Evolutionary conservation across 176 grass and related monocot genomes (phyloP), one percentile per base, ranked within the genome.

Genomic region (Alopecurus myosuroides): DNA sequence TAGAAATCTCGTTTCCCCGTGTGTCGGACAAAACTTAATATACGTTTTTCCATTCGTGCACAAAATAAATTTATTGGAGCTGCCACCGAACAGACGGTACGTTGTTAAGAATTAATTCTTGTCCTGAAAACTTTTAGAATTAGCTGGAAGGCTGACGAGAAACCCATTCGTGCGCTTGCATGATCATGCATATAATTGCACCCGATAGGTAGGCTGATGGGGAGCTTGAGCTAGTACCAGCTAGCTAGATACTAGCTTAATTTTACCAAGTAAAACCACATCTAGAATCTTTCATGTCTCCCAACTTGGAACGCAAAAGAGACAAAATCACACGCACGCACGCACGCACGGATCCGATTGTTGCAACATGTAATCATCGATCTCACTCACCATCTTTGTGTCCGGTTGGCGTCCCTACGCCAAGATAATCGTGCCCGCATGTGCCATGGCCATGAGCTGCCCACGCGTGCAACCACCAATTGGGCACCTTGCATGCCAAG

Each of bases 391-490:
- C n/a, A n/a, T 35, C 34, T 4, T 2, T 35, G 34, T 35, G 34
- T 35, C 34, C 34, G 34, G 34, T 4, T 35, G 34, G 34, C 34
- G 34, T 35, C 34, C 34, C 34, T 35, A 35, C 34, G 4, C 34
- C 34, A 35, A 35, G 2, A 3, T 4, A 2, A 35, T 35, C 34
- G 34, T 35, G 34, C 3, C 34, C 34, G 34, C 34, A 35, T 35
- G 34, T 35, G 34, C 34, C 34, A 35, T 35, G 34, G 34, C 34
- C 34, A 3, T 35, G 34, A 35, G 34, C 46, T 49, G 46, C 4
- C 46, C 83, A 68, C 83, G 82, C 82, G 86, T 83, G 86, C 80
- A 88, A 88, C 86, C 72, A 83, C 80, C 70, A 4, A 2, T 29
- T 68, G 46, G 4, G 45, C 45, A 46, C 45, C 42, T 14, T 45